Evolutionary conservation across 768 basidiomycete genomes (phyloP), one percentile per base, ranked within the genome.

Genomic region (Roridomyces roridus): DNA sequence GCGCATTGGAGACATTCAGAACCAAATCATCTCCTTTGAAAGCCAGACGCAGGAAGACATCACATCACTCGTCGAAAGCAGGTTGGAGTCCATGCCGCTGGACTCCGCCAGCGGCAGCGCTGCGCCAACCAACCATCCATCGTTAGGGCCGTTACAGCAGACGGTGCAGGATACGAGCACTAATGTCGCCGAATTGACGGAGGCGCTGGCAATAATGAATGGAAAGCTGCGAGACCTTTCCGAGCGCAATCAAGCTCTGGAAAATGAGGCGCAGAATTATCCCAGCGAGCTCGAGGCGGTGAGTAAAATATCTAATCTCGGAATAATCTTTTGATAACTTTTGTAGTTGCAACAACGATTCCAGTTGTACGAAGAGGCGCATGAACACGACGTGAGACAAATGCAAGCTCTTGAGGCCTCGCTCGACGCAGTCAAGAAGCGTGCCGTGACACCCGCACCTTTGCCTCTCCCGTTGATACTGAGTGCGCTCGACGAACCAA

Each of bases 341-440:
- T 40, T 25, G 24, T 48, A 72, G 71, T 49, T 70, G 51, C 49
- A 69, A 42, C 18, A 55, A 34, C 53, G 55, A 36, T 54, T 72
- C 9, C 53, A 67, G 18, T 50, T 44, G 4, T 60, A 63, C 18
- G 47, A 63, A 17, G 49, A 60, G 21, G 31, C 47, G 11, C 56
- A 56, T 15, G 53, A 65, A 35, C 59, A 58, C 5, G 65, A 70
- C 15, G 47, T 18, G 7, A 55, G 63, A 26, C 54, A 60, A 12
- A 63, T 73, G n/a, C 49, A 47, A 4, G 68, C 74, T 0, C 64
- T 76, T 9, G 54, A 62, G 14, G 59, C 61, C 6, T 67, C 72
- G 11, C 49, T 70, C 3, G 61, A 45, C 1, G 40, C 36, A 15
- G 44, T 46, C n/a, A 8, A 26, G 11, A 25, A 40, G n/a, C 58